Conservation (phyloP, 179 eudicot species). For the Sideroxylon spinosum region DNA sequence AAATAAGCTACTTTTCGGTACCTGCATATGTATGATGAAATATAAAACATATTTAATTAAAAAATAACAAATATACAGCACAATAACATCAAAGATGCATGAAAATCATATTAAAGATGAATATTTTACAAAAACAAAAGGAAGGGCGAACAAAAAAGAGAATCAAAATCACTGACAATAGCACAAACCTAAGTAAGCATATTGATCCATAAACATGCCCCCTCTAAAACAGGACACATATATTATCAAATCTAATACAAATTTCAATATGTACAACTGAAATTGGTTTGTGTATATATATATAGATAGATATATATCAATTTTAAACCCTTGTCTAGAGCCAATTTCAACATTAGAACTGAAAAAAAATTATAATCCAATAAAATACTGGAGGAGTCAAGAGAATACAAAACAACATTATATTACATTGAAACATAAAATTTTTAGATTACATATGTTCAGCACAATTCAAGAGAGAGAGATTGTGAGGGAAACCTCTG, state of each 20-base stretch:
- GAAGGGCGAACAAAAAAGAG: background rate
- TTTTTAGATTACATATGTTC: too few species aligned
- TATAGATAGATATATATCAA: background rate
- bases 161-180: background rate
- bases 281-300: background rate
- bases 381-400: too few species aligned
- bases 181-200: background rate
- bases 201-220: background rate
- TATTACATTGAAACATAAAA: background rate
- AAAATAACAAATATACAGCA: background rate
- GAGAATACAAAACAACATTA: too few species aligned
- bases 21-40: conserved; percentile 31
- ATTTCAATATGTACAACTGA: too few species aligned
- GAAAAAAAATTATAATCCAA: background rate
- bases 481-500: conserved; percentile 34
- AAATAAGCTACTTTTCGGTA: conserved; percentile 70
- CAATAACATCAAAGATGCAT: background rate
- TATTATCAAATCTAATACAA: background rate
- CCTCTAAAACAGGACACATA: background rate
- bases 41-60: background rate
- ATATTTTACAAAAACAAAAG: too few species aligned
- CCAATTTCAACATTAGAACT: background rate
- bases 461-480: too few species aligned
- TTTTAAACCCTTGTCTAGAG: background rate
- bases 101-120: background rate